phyloP scores from a whole-genome alignment of 306 rosid genomes.

The Prunus kanzakura region DNA sequence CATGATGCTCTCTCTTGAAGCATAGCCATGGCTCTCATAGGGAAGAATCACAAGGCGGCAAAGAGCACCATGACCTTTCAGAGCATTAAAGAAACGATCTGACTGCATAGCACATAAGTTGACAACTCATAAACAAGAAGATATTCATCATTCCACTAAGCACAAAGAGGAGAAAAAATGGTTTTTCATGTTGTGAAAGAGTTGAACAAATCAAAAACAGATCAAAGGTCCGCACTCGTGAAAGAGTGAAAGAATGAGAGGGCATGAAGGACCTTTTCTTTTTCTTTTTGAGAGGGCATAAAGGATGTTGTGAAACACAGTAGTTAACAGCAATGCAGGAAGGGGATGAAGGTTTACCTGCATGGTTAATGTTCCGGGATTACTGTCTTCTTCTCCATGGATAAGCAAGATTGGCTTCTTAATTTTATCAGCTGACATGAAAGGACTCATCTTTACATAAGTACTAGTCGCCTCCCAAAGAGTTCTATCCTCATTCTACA shows the following conservation, averaged over 20 bases:
- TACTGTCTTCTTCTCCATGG: conserved; percentile 98
- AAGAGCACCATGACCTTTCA: conserved; percentile 98
- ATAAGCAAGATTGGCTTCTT: conserved; percentile 95
- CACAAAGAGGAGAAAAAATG: not conserved
- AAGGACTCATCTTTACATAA: conserved; percentile 97
- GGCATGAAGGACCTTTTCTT: not conserved
- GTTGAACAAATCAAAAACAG: not conserved
- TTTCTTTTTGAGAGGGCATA: not conserved
- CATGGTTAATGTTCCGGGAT: conserved; percentile 95
- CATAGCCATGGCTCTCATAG: conserved; percentile 88
- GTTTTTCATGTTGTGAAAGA: too few species aligned
- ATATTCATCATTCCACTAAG: not conserved
- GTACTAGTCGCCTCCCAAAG: conserved; percentile 93
- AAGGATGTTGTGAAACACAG: not conserved
- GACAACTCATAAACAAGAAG: conserved; percentile 18
- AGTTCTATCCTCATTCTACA: conserved; percentile 93
- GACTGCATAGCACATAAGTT: conserved; percentile 54
- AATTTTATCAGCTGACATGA: conserved; percentile 91
- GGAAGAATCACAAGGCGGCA: conserved; percentile 93
- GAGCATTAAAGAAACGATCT: conserved; percentile 91
- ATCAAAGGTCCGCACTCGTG: not conserved
- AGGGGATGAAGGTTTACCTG: conserved; percentile 48
- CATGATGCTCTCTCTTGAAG: conserved; percentile 96
- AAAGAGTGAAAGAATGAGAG: conserved; percentile 1
- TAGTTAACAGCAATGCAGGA: not conserved